phyloP scores from a whole-genome alignment of 768 basidiomycete species.

The Pleurotus tuber-regium region DNA sequence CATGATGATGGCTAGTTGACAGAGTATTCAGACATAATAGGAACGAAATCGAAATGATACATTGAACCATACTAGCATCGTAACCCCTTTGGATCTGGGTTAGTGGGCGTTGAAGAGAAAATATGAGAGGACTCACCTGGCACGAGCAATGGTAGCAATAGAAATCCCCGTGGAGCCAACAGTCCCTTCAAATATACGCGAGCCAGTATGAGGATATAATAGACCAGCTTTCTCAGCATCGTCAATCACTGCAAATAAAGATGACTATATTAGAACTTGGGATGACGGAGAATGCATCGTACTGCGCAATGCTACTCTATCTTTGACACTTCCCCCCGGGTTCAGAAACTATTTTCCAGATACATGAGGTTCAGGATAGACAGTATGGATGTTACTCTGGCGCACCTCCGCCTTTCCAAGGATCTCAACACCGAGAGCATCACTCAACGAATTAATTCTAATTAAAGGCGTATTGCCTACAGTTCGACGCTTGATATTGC shows the following conservation, averaged over 20 bases:
- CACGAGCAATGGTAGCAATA: constrained; percentile 88
- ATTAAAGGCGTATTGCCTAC: constrained; percentile 93
- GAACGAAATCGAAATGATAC: background rate
- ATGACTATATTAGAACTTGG: background rate
- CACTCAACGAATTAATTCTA: constrained; percentile 87
- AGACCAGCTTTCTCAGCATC: constrained; percentile 86
- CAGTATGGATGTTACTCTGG: background rate
- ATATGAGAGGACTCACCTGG: constrained; percentile 51
- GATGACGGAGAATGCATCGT: constrained; percentile 19
- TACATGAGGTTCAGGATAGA: background rate
- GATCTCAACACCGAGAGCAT: constrained; percentile 91
- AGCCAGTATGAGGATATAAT: constrained; percentile 82
- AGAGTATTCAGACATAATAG: constrained; percentile 8
- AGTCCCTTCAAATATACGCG: constrained; percentile 95
- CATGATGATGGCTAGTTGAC: constrained; percentile 73
- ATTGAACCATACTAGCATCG: constrained; percentile 62
- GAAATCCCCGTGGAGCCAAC: constrained; percentile 97
- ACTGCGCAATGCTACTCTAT: constrained; percentile 94
- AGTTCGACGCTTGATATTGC: background rate
- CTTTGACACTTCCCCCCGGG: constrained; percentile 97
- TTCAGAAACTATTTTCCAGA: constrained; percentile 71
- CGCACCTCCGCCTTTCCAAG: constrained; percentile 91
- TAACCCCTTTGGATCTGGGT: constrained; percentile 61
- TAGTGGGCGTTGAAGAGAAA: constrained; percentile 3
- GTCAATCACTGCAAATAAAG: constrained; percentile 69